A percentile compares a stretch with the other conserved stretches of the same genome.
Evolutionary conservation across 1,284 basidiomycete species (phyloP).

Genomic region (Pseudozyma sp.): DNA sequence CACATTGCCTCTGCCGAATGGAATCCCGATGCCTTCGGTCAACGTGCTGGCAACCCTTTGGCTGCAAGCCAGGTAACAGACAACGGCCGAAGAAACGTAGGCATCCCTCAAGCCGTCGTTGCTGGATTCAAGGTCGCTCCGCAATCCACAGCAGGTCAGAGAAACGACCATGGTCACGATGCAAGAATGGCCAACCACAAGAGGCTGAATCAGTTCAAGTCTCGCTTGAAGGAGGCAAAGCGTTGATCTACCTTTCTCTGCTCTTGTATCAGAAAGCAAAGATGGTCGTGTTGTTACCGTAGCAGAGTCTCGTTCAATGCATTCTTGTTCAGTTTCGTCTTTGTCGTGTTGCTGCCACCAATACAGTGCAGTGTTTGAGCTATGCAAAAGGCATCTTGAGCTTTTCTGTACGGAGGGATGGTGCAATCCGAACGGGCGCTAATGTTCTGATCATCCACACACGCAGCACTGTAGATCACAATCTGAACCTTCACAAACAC

Average conservation of each 20-base stretch:
- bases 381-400: no score
- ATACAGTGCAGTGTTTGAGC: no score
- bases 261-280: no score
- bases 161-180: constrained; percentile 52
- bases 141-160: constrained; percentile 42
- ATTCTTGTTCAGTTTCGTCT: background rate
- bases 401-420: no score
- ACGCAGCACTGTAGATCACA: no score
- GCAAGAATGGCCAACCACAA: constrained; percentile 59
- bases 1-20: constrained; percentile 59
- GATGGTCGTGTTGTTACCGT: background rate
- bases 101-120: constrained; percentile 59
- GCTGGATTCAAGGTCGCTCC: constrained; percentile 61
- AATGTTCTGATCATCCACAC: no score
- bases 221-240: constrained; percentile 57
- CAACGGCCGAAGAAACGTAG: constrained; percentile 48
- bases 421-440: no score
- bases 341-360: no score
- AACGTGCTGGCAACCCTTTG: constrained; percentile 11
- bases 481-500: background rate
- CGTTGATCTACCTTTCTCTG: constrained; percentile 12
- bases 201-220: constrained; percentile 61
- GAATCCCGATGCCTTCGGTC: constrained; percentile 48
- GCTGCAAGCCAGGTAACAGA: constrained; percentile 12
- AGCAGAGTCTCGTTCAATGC: background rate